Conservation (phyloP, 2,329 filamentous ascomycete species). For the Penicillium sp. region DNA sequence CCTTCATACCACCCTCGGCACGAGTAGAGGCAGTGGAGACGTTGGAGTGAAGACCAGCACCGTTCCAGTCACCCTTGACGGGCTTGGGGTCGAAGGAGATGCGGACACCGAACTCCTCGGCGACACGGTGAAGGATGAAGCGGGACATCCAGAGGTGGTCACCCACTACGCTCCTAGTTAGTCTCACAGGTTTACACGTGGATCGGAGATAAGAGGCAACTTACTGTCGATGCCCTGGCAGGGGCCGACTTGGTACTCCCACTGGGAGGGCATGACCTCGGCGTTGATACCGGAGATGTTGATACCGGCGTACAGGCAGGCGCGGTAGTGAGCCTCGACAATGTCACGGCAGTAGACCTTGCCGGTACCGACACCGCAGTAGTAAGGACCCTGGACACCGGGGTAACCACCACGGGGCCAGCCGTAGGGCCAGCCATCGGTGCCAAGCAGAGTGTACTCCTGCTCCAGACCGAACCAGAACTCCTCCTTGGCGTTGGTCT, state of each 20-base stretch:
- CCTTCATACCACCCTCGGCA: conserved; percentile 86
- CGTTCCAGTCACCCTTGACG: conserved; percentile 94
- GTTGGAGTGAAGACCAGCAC: conserved; percentile 88
- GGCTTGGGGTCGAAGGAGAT: conserved; percentile 96
- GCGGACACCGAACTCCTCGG: conserved; percentile 94
- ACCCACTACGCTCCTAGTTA: conserved; percentile 58
- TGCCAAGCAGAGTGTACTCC: conserved; percentile 90
- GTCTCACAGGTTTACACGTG: conserved; percentile 10
- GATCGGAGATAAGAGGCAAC: conserved; percentile 30
- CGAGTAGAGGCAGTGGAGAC: conserved; percentile 89
- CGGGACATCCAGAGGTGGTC: conserved; percentile 94
- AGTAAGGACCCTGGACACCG: conserved; percentile 89
- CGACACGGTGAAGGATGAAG: conserved; percentile 82
- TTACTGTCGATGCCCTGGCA: conserved; percentile 77
- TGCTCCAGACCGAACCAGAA: conserved; percentile 99
- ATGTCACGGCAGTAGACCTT: conserved; percentile 98
- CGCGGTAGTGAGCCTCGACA: conserved; percentile 90
- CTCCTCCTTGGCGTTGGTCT: conserved; percentile 71
- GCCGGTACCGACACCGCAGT: conserved; percentile 95
- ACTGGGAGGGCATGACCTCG: conserved; percentile 96
- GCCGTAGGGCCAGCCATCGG: conserved; percentile 82
- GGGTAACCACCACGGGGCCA: conserved; percentile 86
- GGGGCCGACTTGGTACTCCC: conserved; percentile 96
- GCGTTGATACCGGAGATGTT: conserved; percentile 98
- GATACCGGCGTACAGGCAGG: conserved; percentile 80